A percentile compares a stretch with the other conserved stretches of the same genome.
These are phyloP conservation scores for Penicillium sp. DNA, from an alignment of 2,329 filamentous ascomycete genomes.

Conservation along the genomic window DNA sequence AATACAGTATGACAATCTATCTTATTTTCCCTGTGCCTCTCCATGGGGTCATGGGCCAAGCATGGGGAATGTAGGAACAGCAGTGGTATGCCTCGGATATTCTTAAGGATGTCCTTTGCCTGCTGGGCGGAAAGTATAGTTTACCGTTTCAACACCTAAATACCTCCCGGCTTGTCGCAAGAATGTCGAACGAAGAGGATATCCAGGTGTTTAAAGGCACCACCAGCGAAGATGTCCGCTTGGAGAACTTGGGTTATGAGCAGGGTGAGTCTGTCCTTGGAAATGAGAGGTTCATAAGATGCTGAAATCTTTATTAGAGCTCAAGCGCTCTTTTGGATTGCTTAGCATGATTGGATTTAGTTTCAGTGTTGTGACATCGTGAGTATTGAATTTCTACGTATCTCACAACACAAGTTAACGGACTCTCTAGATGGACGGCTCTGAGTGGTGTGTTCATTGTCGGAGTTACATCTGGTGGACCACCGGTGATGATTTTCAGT, in stretches of 20 bases:
- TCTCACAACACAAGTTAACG: not conserved
- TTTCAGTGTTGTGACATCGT: conserved; percentile 59
- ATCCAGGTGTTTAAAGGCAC: conserved; percentile 22
- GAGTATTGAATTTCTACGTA: conserved; percentile 8
- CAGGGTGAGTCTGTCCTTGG: conserved; percentile 29
- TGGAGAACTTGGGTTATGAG: conserved; percentile 43
- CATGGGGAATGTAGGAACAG: not conserved
- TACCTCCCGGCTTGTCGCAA: not conserved
- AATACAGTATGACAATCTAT: conserved; percentile 21
- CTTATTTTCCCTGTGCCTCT: conserved; percentile 21
- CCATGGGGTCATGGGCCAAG: conserved; percentile 9
- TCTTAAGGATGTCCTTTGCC: not conserved
- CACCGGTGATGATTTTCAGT: conserved; percentile 60
- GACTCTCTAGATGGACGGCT: conserved; percentile 51
- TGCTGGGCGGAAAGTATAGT: not conserved
- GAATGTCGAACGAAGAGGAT: conserved; percentile 29
- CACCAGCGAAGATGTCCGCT: conserved; percentile 34
- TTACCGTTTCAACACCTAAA: not conserved
- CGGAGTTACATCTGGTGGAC: conserved; percentile 56
- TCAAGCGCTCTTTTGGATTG: conserved; percentile 57
- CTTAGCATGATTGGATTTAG: conserved; percentile 61
- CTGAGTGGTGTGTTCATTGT: conserved; percentile 58
- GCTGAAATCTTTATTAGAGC: conserved; percentile 39
- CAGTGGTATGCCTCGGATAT: not conserved
- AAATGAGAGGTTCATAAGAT: not conserved